Evolutionary conservation across 345 rosid genomes (phyloP).

Genomic region (Salix udensis): DNA sequence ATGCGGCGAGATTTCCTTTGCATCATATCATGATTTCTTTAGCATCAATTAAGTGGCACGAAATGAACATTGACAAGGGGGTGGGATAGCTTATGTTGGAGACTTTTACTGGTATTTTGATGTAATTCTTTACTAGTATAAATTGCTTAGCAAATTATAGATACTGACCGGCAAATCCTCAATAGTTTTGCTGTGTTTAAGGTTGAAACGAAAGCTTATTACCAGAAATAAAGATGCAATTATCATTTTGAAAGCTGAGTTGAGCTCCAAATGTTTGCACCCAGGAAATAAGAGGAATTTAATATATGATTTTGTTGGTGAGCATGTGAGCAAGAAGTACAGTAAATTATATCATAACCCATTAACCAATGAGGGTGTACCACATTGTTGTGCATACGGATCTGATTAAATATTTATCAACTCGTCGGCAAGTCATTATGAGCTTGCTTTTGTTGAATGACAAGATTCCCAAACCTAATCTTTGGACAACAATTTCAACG

Average conservation of each 20-base stretch:
- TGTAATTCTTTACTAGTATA: too few species aligned
- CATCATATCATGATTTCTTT: too few species aligned
- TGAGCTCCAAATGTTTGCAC: background rate
- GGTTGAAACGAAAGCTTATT: background rate
- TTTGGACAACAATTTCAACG: conserved; percentile 17
- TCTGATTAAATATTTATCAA: background rate
- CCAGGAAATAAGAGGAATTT: background rate
- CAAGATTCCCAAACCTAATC: background rate
- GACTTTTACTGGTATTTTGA: too few species aligned
- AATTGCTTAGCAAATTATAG: background rate
- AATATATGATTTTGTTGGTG: background rate
- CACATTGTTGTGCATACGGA: background rate
- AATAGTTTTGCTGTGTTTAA: background rate
- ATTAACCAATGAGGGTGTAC: background rate
- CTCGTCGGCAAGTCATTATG: background rate
- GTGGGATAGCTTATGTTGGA: too few species aligned
- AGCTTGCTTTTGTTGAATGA: background rate
- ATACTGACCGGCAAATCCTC: background rate
- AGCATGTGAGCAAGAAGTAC: background rate
- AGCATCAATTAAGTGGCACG: too few species aligned
- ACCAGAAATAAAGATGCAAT: too few species aligned
- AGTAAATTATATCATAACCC: too few species aligned
- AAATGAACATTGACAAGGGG: too few species aligned
- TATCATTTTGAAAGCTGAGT: background rate
- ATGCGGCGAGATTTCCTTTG: too few species aligned